phyloP scores from a whole-genome alignment of 352 stramenopile species.

The Phytophthora sp. region DNA sequence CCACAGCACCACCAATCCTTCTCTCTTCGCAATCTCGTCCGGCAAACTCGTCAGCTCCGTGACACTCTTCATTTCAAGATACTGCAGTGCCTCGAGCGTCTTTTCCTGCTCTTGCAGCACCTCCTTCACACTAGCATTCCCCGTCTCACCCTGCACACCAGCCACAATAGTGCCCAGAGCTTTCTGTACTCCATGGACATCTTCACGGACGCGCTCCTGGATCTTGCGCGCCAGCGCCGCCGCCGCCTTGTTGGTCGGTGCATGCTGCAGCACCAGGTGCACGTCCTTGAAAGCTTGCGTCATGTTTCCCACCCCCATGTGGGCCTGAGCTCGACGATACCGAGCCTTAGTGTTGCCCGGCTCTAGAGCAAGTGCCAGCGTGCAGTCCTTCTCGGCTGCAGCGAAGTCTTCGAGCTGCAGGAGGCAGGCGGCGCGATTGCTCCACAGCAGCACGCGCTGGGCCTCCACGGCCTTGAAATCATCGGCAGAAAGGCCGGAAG shows the following conservation, averaged over 20 bases:
- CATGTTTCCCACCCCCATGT: constrained; percentile 69
- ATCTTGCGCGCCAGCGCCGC: constrained; percentile 74
- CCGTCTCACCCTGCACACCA: constrained; percentile 26
- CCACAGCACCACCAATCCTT: constrained; percentile 66
- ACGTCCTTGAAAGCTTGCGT: constrained; percentile 77
- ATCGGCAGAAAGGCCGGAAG: constrained; percentile 13
- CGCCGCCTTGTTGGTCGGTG: constrained; percentile 78
- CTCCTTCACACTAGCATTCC: constrained; percentile 7
- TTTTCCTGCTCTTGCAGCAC: constrained; percentile 45
- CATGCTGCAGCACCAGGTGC: constrained; percentile 70
- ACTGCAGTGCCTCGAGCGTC: constrained; percentile 69
- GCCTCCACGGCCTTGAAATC: constrained; percentile 23
- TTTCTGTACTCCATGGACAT: constrained; percentile 83
- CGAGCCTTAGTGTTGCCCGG: constrained; percentile 76
- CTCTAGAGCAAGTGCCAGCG: constrained; percentile 49
- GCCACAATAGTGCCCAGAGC: constrained; percentile 62
- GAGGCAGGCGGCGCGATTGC: constrained; percentile 77
- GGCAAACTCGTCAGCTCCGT: constrained; percentile 59
- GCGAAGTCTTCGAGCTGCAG: constrained; percentile 74
- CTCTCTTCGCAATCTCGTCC: constrained; percentile 59
- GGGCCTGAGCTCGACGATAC: constrained; percentile 78
- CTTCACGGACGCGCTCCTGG: constrained; percentile 72
- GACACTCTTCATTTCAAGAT: constrained; percentile 80
- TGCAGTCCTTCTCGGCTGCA: constrained; percentile 60
- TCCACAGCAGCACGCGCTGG: constrained; percentile 73